Conservation (phyloP, 2,329 filamentous ascomycete genomes). For the Nigrospora sphaerica region DNA sequence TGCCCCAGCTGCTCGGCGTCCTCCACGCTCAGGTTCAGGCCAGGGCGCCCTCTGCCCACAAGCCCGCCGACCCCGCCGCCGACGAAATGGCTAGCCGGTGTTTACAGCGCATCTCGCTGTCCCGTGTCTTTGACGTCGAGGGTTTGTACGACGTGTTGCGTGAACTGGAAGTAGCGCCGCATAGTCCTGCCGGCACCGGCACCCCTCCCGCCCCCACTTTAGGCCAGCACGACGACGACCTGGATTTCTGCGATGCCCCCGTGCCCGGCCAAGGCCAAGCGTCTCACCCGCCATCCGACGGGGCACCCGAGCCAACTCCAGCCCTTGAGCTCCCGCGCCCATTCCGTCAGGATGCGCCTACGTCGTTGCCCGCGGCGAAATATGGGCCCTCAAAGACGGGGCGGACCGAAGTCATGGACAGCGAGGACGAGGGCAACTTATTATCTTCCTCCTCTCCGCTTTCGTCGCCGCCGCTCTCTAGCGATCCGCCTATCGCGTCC, state of each 20-base stretch:
- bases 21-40: slow-evolving; percentile 26
- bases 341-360: too few species aligned
- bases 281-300: too few species aligned
- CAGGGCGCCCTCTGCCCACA: slow-evolving; percentile 8
- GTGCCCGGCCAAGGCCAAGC: too few species aligned
- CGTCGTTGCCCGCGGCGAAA: too few species aligned
- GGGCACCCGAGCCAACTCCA: too few species aligned
- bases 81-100: slow-evolving; percentile 21
- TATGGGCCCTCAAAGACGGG: too few species aligned
- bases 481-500: too few species aligned
- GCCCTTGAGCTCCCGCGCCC: too few species aligned
- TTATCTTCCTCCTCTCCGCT: slow-evolving; percentile 8
- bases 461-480: background rate
- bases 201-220: too few species aligned
- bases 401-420: slow-evolving; percentile 27
- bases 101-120: slow-evolving; percentile 45
- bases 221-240: too few species aligned
- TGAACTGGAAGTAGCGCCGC: slow-evolving; percentile 32
- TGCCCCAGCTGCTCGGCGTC: slow-evolving; percentile 33
- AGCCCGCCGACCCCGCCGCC: slow-evolving; percentile 7
- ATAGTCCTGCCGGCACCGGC: background rate
- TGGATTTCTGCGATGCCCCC: too few species aligned
- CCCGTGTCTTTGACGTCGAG: slow-evolving; percentile 51
- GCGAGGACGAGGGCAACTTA: slow-evolving; percentile 30
- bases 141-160: slow-evolving; percentile 49